Percentiles rank a stretch among this genome's conserved stretches.
phyloP scores from a whole-genome alignment of 805 yeast genomes.

The Grigorovia yakushimaensis region DNA sequence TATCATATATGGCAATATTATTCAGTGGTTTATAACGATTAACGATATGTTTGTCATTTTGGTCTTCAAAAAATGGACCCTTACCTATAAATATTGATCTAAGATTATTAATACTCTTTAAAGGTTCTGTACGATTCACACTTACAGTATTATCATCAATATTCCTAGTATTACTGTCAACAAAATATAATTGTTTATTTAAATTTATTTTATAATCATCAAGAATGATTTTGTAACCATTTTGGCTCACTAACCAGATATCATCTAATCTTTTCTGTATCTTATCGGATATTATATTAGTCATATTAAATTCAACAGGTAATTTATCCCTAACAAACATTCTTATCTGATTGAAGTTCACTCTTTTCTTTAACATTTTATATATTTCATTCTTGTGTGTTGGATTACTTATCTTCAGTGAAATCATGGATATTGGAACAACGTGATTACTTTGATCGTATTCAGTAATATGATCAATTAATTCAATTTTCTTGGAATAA shows the following conservation, averaged over 20 bases:
- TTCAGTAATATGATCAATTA: constrained; percentile 26
- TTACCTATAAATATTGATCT: constrained; percentile 1
- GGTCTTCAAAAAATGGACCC: constrained; percentile 1
- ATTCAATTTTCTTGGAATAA: neutral
- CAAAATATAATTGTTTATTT: neutral
- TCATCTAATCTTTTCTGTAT: neutral
- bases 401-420: neutral
- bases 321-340: constrained; percentile 1
- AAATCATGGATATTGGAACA: neutral
- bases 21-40: constrained; percentile 36
- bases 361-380: neutral
- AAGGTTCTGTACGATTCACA: neutral
- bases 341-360: neutral
- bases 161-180: neutral
- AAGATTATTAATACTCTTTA: neutral
- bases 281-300: neutral
- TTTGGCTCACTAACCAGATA: constrained; percentile 2
- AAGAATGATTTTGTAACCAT: neutral
- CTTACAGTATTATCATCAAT: neutral
- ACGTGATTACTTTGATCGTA: constrained; percentile 15
- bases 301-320: neutral
- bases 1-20: constrained; percentile 64
- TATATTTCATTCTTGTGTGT: neutral
- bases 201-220: neutral
- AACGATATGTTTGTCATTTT: constrained; percentile 20